phyloP scores from a whole-genome alignment of 129 eudicot genomes.

The Saussurea involucrata region DNA sequence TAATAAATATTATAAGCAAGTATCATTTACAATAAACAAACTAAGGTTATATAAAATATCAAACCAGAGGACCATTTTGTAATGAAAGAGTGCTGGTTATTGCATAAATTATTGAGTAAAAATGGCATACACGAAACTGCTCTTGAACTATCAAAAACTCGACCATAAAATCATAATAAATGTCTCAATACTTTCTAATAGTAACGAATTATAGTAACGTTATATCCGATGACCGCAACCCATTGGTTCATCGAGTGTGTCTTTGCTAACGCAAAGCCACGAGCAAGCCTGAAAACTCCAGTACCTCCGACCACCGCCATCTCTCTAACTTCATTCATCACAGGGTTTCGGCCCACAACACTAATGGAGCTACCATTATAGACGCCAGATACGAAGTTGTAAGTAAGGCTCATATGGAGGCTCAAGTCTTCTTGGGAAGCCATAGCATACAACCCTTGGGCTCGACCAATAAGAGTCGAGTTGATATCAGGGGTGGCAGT shows the following conservation, averaged over 20 bases:
- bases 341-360: conserved; percentile 32
- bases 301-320: conserved; percentile 53
- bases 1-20: too few species aligned
- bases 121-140: neutral
- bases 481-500: conserved; percentile 31
- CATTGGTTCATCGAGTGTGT: conserved; percentile 14
- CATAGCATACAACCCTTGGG: conserved; percentile 40
- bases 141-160: neutral
- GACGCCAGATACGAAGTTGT: conserved; percentile 23
- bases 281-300: too few species aligned
- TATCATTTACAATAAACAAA: neutral
- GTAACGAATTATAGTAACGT: conserved; percentile 27
- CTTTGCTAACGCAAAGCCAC: too few species aligned
- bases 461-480: conserved; percentile 50
- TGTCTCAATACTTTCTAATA: neutral
- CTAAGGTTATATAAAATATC: neutral
- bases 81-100: neutral
- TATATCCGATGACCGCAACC: conserved; percentile 35
- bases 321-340: conserved; percentile 32
- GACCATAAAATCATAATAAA: neutral
- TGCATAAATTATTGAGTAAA: too few species aligned
- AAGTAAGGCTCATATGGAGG: conserved; percentile 37
- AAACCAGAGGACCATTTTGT: neutral
- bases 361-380: conserved; percentile 42
- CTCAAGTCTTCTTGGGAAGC: conserved; percentile 19